Evolutionary conservation across 116 monocot species (phyloP), one percentile per base, ranked within the genome.

Genomic region (Phalaenopsis hybrid): DNA sequence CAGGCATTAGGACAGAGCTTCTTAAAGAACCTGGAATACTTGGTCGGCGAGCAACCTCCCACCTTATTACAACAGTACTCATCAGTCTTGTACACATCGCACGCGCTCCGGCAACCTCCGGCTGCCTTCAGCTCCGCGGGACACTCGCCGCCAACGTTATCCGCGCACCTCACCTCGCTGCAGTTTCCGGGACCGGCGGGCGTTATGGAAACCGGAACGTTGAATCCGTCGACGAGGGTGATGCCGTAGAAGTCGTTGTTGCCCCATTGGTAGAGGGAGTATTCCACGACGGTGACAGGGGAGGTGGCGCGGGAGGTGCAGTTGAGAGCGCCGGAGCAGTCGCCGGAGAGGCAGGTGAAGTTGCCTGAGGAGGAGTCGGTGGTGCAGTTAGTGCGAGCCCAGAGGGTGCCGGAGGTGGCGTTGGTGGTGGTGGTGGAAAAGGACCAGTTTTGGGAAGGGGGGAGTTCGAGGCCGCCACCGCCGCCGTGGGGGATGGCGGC

Each of bases 181-280:
- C 85, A 77, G 57, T 57, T 20, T 0, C 79, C 77, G 6, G 65
- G 17, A 15, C 55, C 55, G 9, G 45, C 18, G 0, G 89, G 82
- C 17, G 41, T 16, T 81, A 92, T 79, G 65, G 82, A 83, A 80
- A 90, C 82, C 15, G 90, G 90, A 52, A 93, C 81, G 78, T 93
- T 90, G 87, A 93, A 90, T 0, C 90, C 92, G 68, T 90, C 87
- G 10, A 90, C 69, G 20, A 87, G 78, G 13, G 88, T 88, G 55
- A 92, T 84, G 74, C 86, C 87, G 81, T 79, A 85, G 81, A 82
- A 90, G 80, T 92, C 90, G n/a, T 59, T 51, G 80, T 81, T 80
- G n/a, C 17, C 33, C 78, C 4, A 82, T 72, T 87, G 87, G 79
- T 63, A 81, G 0, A 90, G 77, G 15, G 78, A 51, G 57, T 68